Percentiles rank a stretch among this genome's conserved stretches.
Evolutionary conservation across 768 basidiomycete species (phyloP).

Genomic region (Rhizopogon rudus): DNA sequence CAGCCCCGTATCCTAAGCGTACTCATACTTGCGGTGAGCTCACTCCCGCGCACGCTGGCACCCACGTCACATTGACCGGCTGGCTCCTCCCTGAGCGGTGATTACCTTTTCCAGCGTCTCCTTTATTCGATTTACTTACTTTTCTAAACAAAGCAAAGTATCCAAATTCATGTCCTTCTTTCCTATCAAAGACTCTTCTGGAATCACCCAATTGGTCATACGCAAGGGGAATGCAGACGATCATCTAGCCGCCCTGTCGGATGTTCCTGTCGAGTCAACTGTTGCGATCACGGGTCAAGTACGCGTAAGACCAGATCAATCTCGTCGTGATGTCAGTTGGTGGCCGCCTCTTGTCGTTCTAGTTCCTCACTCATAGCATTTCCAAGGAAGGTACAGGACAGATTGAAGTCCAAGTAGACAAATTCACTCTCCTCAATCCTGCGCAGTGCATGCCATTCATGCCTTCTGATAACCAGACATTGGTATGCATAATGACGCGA

Average conservation of each 20-base stretch:
- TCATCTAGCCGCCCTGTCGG: slow-evolving; percentile 43
- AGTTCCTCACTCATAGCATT: slow-evolving; percentile 2
- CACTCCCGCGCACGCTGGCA: slow-evolving; percentile 44
- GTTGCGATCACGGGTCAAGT: slow-evolving; percentile 75
- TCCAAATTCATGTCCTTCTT: slow-evolving; percentile 76
- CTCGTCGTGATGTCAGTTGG: slow-evolving; percentile 53
- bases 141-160: slow-evolving; percentile 51
- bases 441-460: slow-evolving; percentile 79
- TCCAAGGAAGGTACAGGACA: slow-evolving; percentile 60
- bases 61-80: slow-evolving; percentile 67
- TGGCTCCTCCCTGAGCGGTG: slow-evolving; percentile 84
- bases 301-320: slow-evolving; percentile 53
- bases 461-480: slow-evolving; percentile 68
- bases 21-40: slow-evolving; percentile 67
- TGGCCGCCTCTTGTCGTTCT: slow-evolving; percentile 4
- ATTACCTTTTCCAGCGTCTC: slow-evolving; percentile 27
- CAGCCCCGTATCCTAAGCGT: slow-evolving; percentile 53
- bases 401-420: slow-evolving; percentile 74
- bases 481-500: slow-evolving; percentile 46
- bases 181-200: slow-evolving; percentile 75
- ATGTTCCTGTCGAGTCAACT: slow-evolving; percentile 72
- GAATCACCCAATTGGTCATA: slow-evolving; percentile 75
- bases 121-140: slow-evolving; percentile 29
- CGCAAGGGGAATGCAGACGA: slow-evolving; percentile 29
- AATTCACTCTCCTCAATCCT: slow-evolving; percentile 74